These are phyloP conservation scores for Emergomyces pasteurianus DNA, from an alignment of 2,329 filamentous ascomycete species.

Conservation along the genomic window DNA sequence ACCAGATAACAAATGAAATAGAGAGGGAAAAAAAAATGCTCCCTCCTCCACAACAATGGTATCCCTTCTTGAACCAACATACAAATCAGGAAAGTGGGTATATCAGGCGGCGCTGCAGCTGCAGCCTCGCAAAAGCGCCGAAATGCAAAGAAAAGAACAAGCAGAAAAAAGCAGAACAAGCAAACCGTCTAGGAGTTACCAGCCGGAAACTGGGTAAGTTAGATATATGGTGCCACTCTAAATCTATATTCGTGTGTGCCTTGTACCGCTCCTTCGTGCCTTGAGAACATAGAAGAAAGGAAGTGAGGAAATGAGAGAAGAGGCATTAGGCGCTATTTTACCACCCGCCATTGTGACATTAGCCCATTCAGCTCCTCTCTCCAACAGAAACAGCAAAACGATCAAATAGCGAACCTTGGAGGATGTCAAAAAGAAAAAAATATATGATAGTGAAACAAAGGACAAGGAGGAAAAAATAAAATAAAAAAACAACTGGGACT, in stretches of 20 bases:
- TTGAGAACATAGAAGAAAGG: background rate
- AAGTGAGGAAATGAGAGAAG: background rate
- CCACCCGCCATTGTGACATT: background rate
- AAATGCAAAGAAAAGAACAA: background rate
- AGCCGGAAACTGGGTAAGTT: background rate
- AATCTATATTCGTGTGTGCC: background rate
- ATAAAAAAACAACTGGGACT: background rate
- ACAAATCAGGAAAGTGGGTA: too few relatives aligned
- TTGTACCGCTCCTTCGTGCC: background rate
- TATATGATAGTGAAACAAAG: background rate
- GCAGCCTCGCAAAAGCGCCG: too few relatives aligned
- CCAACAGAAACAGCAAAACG: background rate
- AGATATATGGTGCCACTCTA: background rate
- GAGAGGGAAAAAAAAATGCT: too few relatives aligned
- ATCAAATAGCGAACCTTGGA: background rate
- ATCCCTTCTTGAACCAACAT: too few relatives aligned
- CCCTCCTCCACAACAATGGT: too few relatives aligned
- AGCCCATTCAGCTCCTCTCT: background rate
- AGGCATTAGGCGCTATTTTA: background rate
- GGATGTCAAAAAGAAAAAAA: background rate
- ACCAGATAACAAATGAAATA: too few relatives aligned
- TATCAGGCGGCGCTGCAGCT: too few relatives aligned
- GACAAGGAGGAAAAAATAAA: background rate
- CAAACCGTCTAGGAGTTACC: too few relatives aligned
- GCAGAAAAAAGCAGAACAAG: background rate